These are phyloP conservation scores for Hsuehochloa calcarea DNA, from an alignment of 176 grass and related monocot species.

Conservation along the genomic window DNA sequence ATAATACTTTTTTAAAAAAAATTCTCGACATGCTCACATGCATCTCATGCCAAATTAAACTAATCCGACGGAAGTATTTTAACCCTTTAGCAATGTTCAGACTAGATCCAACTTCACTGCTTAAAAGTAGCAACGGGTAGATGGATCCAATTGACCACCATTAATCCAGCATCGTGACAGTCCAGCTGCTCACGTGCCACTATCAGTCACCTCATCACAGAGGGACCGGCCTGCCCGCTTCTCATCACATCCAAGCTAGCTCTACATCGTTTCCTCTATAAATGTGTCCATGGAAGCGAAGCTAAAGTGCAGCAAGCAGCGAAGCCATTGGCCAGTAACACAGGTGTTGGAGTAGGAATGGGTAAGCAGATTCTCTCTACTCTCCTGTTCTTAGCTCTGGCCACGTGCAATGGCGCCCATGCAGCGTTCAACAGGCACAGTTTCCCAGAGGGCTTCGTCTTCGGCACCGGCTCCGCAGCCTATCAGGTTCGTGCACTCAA, in stretches of 20 bases:
- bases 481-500: constrained; percentile 36
- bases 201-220: neutral
- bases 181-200: neutral
- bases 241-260: neutral
- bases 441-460: constrained; percentile 53
- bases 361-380: neutral
- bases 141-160: neutral
- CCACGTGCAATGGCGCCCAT: neutral
- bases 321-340: no score
- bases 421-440: constrained; percentile 24
- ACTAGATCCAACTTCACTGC: no score
- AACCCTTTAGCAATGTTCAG: no score
- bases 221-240: neutral
- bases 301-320: neutral
- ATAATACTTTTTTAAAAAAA: no score
- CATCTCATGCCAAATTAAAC: neutral
- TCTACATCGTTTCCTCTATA: neutral
- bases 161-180: neutral
- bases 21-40: no score
- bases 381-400: neutral
- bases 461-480: constrained; percentile 48
- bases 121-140: neutral
- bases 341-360: neutral
- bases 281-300: neutral
- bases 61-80: neutral